These are phyloP conservation scores for Hericium rajendrae DNA, from an alignment of 768 basidiomycete species.

Conservation along the genomic window DNA sequence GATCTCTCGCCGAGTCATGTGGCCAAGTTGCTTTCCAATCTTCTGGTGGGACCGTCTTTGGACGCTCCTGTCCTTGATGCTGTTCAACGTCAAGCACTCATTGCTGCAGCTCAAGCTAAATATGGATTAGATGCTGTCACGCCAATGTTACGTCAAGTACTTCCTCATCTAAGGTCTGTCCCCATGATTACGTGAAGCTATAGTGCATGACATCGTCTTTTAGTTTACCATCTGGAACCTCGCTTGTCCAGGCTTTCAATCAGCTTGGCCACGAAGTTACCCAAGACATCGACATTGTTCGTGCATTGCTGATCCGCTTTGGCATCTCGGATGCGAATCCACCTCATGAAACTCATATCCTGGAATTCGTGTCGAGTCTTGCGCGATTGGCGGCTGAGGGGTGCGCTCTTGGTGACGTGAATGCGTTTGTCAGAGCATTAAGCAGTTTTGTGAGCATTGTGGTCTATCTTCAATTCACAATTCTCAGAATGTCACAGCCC, in stretches of 20 bases:
- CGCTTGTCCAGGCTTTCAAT: slow-evolving; percentile 65
- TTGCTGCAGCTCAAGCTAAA: slow-evolving; percentile 68
- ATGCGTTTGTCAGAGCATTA: slow-evolving; percentile 62
- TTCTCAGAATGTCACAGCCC: slow-evolving; percentile 34
- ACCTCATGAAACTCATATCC: slow-evolving; percentile 58
- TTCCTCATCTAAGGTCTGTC: slow-evolving; percentile 63
- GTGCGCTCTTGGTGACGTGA: slow-evolving; percentile 61
- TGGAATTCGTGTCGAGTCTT: slow-evolving; percentile 62
- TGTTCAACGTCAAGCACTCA: slow-evolving; percentile 64
- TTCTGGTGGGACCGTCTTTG: slow-evolving; percentile 59
- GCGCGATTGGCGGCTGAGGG: slow-evolving; percentile 68
- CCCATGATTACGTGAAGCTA: slow-evolving; percentile 2
- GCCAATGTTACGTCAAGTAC: slow-evolving; percentile 65
- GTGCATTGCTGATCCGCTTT: slow-evolving; percentile 63
- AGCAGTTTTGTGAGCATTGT: slow-evolving; percentile 55
- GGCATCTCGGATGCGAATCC: slow-evolving; percentile 64
- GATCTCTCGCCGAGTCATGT: slow-evolving; percentile 69
- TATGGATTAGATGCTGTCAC: slow-evolving; percentile 68
- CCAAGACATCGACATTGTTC: slow-evolving; percentile 58
- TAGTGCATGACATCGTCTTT: slow-evolving; percentile 9
- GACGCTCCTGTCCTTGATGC: slow-evolving; percentile 67
- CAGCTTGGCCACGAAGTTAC: slow-evolving; percentile 78
- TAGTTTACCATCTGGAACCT: slow-evolving; percentile 57
- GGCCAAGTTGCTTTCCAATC: slow-evolving; percentile 70
- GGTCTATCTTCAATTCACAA: slow-evolving; percentile 4